These are phyloP conservation scores for Bruguiera gymnorhiza DNA, from an alignment of 345 rosid species.

Conservation along the genomic window DNA sequence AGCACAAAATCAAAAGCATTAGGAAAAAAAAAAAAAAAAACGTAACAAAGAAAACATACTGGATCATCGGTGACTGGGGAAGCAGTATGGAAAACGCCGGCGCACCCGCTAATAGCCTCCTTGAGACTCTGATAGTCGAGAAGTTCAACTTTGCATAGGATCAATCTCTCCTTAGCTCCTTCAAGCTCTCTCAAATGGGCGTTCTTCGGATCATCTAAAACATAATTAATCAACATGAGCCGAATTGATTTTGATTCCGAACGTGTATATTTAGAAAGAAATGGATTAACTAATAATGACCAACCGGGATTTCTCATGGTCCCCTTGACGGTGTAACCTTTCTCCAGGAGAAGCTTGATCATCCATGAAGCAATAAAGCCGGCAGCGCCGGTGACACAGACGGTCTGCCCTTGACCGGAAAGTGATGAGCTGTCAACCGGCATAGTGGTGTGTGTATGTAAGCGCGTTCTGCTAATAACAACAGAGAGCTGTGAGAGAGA, in stretches of 20 bases:
- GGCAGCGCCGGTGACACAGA: slow-evolving; percentile 97
- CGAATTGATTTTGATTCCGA: too few relatives aligned
- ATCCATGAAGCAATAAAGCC: slow-evolving; percentile 99
- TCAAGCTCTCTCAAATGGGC: slow-evolving; percentile 76
- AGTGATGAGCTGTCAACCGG: slow-evolving; percentile 26
- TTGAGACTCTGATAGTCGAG: slow-evolving; percentile 60
- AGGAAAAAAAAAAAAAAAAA: too few relatives aligned
- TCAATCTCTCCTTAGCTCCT: slow-evolving; percentile 85
- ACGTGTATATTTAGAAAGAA: too few relatives aligned
- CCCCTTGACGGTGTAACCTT: slow-evolving; percentile 80
- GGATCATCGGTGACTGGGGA: slow-evolving; percentile 98
- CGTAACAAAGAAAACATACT: slow-evolving; percentile 34
- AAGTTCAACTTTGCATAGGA: slow-evolving; percentile 72
- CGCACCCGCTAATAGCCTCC: slow-evolving; percentile 72
- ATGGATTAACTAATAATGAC: too few relatives aligned
- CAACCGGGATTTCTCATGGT: slow-evolving; percentile 85
- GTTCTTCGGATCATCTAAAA: slow-evolving; percentile 78
- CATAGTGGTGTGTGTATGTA: slow-evolving; percentile 1
- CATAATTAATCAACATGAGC: not conserved
- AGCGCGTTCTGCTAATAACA: not conserved
- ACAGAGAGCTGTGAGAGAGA: too few relatives aligned
- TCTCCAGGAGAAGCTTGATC: slow-evolving; percentile 73
- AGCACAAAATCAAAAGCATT: not conserved
- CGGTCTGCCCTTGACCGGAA: slow-evolving; percentile 46
- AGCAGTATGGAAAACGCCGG: slow-evolving; percentile 96